Evolutionary conservation across 345 rosid species (phyloP).

Genomic region (Lepidium didymum): DNA sequence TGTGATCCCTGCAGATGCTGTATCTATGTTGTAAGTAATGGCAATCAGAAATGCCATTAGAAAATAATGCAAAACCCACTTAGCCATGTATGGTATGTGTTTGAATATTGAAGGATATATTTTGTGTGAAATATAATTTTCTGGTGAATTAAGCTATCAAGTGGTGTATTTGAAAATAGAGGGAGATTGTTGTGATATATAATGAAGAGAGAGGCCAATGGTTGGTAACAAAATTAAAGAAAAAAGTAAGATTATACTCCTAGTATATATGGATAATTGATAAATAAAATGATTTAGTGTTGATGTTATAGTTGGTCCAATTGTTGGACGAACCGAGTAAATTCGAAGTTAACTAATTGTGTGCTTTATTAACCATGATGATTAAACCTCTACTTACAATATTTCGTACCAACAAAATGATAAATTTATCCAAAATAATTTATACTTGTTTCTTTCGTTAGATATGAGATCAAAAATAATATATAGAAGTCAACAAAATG

Average conservation of each 20-base stretch:
- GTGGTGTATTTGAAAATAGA: constrained; percentile 9
- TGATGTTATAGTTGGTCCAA: constrained; percentile 22
- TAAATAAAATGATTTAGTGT: neutral
- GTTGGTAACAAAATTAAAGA: constrained; percentile 15
- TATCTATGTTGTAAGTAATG: constrained; percentile 11
- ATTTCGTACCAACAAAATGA: neutral
- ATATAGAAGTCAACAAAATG: too few relatives aligned
- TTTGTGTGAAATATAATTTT: neutral
- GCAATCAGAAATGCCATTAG: constrained; percentile 14
- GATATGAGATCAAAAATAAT: too few relatives aligned
- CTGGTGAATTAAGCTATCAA: neutral
- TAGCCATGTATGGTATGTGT: constrained; percentile 12
- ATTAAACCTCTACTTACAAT: neutral
- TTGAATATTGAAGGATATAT: neutral
- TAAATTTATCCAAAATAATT: neutral
- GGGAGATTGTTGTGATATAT: constrained; percentile 11
- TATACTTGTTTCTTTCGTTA: neutral
- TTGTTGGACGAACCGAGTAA: constrained; percentile 22
- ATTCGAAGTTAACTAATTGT: constrained; percentile 22
- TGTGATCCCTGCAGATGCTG: constrained; percentile 29
- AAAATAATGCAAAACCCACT: constrained; percentile 16
- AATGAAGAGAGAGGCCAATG: neutral
- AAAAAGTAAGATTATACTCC: neutral
- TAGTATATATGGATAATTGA: neutral
- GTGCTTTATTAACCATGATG: constrained; percentile 3